These are phyloP conservation scores for Pulicaria dysenterica DNA, from an alignment of 129 eudicot genomes.

Conservation along the genomic window DNA sequence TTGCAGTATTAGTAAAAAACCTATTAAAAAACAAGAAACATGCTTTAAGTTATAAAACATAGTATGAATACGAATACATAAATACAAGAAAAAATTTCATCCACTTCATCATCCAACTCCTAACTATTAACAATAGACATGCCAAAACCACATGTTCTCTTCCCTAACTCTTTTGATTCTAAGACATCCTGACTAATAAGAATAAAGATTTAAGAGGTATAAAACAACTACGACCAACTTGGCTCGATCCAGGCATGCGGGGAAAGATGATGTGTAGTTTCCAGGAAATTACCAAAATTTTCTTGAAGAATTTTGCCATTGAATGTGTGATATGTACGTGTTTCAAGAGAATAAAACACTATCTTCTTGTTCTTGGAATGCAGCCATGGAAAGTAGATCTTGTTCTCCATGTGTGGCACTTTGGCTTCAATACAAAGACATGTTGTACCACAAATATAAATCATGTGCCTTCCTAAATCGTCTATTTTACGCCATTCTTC, in stretches of 20 bases:
- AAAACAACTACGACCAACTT: constrained; percentile 19
- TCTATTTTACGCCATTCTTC: constrained; percentile 23
- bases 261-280: constrained; percentile 11
- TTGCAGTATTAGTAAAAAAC: no score
- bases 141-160: no score
- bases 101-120: no score
- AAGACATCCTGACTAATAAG: no score
- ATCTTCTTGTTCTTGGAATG: neutral
- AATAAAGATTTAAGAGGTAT: no score
- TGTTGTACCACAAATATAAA: constrained; percentile 17
- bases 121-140: no score
- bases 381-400: constrained; percentile 31
- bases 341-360: constrained; percentile 38
- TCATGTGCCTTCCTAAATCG: constrained; percentile 17
- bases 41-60: no score
- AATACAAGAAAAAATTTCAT: no score
- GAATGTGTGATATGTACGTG: constrained; percentile 30
- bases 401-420: constrained; percentile 20
- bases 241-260: constrained; percentile 28
- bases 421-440: constrained; percentile 20
- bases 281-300: neutral
- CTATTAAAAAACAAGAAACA: no score
- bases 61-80: no score
- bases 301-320: neutral
- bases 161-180: no score